Percentiles rank a stretch among this genome's conserved stretches.
Conservation (phyloP, 257 asterid genomes). For the Jaltomata sinuosa region DNA sequence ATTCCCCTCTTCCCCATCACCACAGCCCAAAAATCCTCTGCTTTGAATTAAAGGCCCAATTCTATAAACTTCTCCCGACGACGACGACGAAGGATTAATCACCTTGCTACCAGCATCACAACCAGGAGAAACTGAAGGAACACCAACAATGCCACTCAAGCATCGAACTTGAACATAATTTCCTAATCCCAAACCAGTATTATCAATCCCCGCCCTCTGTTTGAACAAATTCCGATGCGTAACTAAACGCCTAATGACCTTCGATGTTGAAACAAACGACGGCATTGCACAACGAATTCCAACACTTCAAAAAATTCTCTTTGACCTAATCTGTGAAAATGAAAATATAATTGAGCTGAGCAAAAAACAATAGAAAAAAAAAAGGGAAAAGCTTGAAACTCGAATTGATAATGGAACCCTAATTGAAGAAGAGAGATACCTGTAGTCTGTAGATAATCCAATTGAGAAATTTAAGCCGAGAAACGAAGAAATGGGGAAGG, state of each 20-base stretch:
- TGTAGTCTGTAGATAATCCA: neutral
- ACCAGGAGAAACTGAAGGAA: conserved; percentile 14
- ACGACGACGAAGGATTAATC: neutral
- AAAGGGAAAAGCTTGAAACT: neutral
- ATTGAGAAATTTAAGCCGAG: neutral
- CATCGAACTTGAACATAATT: conserved; percentile 36
- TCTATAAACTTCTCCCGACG: conserved; percentile 9
- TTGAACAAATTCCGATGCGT: conserved; percentile 23
- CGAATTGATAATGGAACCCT: neutral
- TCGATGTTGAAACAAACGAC: conserved; percentile 38
- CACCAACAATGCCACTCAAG: conserved; percentile 33
- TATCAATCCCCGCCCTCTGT: conserved; percentile 14
- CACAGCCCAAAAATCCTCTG: conserved; percentile 80
- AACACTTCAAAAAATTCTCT: neutral
- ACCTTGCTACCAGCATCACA: conserved; percentile 8
- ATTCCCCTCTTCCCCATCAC: conserved; percentile 73
- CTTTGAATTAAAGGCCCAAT: conserved; percentile 22
- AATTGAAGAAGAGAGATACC: neutral
- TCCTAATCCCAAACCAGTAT: neutral
- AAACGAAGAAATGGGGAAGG: neutral
- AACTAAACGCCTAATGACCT: conserved; percentile 34
- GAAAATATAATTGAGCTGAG: neutral
- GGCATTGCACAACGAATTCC: conserved; percentile 25
- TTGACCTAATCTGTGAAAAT: neutral
- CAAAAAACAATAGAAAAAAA: neutral